phyloP scores from a whole-genome alignment of 225 moss, liverwort and hornwort species.

The Takakia lepidozioides region DNA sequence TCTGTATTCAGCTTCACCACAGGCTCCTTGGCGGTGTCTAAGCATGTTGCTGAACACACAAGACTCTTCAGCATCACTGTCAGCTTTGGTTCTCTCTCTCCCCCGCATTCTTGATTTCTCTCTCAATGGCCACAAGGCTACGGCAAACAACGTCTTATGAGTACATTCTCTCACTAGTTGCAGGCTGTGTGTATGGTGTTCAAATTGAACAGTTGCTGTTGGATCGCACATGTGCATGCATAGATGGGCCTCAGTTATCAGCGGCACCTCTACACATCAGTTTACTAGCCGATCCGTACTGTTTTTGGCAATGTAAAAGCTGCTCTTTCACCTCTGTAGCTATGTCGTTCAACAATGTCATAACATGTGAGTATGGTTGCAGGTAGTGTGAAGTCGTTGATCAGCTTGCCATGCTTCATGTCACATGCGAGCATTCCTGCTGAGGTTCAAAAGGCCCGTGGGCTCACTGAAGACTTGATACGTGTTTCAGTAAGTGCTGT shows the following conservation, averaged over 20 bases:
- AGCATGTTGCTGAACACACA: conserved; percentile 76
- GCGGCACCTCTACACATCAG: too few relatives aligned
- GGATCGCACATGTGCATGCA: too few relatives aligned
- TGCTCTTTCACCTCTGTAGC: too few relatives aligned
- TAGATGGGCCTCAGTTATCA: too few relatives aligned
- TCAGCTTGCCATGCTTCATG: conserved; percentile 97
- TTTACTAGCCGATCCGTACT: too few relatives aligned
- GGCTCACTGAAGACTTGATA: conserved; percentile 76
- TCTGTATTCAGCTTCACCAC: conserved; percentile 79
- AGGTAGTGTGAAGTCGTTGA: conserved; percentile 82
- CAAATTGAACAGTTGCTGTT: neutral
- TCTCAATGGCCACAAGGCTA: too few relatives aligned
- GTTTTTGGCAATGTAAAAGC: too few relatives aligned
- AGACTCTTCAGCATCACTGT: conserved; percentile 83
- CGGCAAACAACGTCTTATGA: too few relatives aligned
- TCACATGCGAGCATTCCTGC: conserved; percentile 88
- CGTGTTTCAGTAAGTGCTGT: conserved; percentile 73
- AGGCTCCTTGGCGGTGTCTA: conserved; percentile 65
- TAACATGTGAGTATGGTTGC: conserved; percentile 4
- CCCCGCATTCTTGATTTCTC: neutral
- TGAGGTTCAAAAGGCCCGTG: conserved; percentile 66
- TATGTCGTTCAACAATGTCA: neutral
- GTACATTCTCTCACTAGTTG: too few relatives aligned
- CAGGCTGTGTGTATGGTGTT: neutral
- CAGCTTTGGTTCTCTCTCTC: conserved; percentile 62